Percentiles rank a stretch among this genome's conserved stretches.
These are phyloP conservation scores for Hansfordia pulvinata DNA, from an alignment of 2,329 filamentous ascomycete genomes.

Conservation along the genomic window DNA sequence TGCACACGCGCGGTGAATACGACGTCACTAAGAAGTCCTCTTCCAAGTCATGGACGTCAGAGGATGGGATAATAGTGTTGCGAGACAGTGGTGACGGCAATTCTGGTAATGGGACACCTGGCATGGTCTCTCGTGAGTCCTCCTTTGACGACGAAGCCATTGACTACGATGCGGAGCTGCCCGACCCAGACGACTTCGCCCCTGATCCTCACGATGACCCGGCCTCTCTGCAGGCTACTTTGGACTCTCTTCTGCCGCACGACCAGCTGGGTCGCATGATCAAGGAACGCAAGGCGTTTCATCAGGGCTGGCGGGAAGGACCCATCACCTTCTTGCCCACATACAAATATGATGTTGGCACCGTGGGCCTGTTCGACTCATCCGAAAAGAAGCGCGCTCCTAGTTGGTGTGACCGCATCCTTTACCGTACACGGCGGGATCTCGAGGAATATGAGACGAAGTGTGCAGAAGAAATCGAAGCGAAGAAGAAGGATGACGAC, in stretches of 20 bases:
- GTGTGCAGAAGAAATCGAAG: constrained; percentile 45
- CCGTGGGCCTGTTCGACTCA: constrained; percentile 80
- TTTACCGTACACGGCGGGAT: constrained; percentile 68
- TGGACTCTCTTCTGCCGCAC: constrained; percentile 76
- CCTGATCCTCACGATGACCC: constrained; percentile 65
- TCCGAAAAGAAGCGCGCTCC: constrained; percentile 88
- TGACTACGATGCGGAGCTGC: constrained; percentile 26
- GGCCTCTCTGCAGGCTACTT: constrained; percentile 73
- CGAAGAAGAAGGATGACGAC: constrained; percentile 64
- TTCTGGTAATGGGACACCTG: constrained; percentile 16
- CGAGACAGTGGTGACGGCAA: constrained; percentile 33
- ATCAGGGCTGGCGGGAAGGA: constrained; percentile 88
- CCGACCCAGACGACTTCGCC: constrained; percentile 52
- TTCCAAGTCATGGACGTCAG: constrained; percentile 24
- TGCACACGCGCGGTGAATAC: constrained; percentile 73
- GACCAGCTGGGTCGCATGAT: constrained; percentile 75
- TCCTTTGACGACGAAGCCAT: constrained; percentile 14
- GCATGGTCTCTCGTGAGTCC: constrained; percentile 16
- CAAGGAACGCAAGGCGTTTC: constrained; percentile 62
- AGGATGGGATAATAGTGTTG: constrained; percentile 36
- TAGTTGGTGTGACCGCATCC: constrained; percentile 92
- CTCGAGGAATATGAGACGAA: constrained; percentile 51
- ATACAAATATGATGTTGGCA: constrained; percentile 97
- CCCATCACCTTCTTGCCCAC: constrained; percentile 80
- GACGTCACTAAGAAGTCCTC: constrained; percentile 38